Evolutionary conservation across 1,139 yeast genomes (phyloP).

Genomic region (Saccharomyces hybrid): DNA sequence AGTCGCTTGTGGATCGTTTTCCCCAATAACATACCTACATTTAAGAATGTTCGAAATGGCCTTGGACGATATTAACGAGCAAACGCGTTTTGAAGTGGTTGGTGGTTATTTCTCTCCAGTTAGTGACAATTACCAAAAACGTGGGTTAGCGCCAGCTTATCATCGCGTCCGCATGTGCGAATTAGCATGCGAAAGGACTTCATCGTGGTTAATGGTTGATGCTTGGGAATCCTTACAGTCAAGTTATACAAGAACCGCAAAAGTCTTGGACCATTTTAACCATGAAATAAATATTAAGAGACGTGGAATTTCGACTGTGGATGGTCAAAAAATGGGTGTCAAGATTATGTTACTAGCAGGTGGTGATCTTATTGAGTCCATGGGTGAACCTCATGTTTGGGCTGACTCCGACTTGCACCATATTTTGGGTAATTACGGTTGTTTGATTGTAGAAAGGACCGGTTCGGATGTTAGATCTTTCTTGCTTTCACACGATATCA

Average conservation of each 20-base stretch:
- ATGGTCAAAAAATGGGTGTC: slow-evolving; percentile 78
- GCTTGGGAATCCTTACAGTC: slow-evolving; percentile 97
- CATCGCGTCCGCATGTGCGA: slow-evolving; percentile 97
- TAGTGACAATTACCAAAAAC: slow-evolving; percentile 83
- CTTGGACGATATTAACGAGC: slow-evolving; percentile 81
- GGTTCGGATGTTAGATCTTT: slow-evolving; percentile 93
- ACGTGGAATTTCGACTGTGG: slow-evolving; percentile 69
- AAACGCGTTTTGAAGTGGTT: slow-evolving; percentile 84
- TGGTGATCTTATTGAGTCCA: slow-evolving; percentile 91
- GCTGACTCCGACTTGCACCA: slow-evolving; percentile 92
- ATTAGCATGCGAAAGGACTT: slow-evolving; percentile 92
- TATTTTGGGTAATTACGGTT: slow-evolving; percentile 89
- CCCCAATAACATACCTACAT: slow-evolving; percentile 90
- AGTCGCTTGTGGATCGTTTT: slow-evolving; percentile 95
- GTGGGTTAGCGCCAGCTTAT: slow-evolving; percentile 78
- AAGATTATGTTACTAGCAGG: slow-evolving; percentile 95
- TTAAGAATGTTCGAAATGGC: slow-evolving; percentile 98
- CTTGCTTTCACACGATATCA: slow-evolving; percentile 83
- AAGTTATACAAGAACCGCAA: slow-evolving; percentile 84
- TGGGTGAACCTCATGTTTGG: slow-evolving; percentile 99
- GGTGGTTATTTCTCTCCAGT: slow-evolving; percentile 98
- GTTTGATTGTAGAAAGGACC: slow-evolving; percentile 90
- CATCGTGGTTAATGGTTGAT: slow-evolving; percentile 97
- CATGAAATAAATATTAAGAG: slow-evolving; percentile 85
- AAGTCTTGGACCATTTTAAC: slow-evolving; percentile 91